A percentile compares a stretch with the other conserved stretches of the same genome.
phyloP scores from a whole-genome alignment of 345 rosid genomes.

The Salix udensis region DNA sequence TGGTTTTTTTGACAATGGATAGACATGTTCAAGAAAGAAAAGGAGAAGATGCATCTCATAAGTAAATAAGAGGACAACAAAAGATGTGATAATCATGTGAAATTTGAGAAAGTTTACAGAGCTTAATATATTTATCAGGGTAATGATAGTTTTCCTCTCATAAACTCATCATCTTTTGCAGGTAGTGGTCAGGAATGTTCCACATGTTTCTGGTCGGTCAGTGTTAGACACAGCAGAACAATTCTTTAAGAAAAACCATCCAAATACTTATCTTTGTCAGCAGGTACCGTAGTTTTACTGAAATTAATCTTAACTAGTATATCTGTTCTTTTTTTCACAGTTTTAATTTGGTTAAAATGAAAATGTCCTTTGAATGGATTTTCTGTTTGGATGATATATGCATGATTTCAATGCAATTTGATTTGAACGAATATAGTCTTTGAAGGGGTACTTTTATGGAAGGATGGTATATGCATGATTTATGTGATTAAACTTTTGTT shows the following conservation, averaged over 20 bases:
- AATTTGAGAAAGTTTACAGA: neutral
- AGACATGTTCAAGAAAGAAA: neutral
- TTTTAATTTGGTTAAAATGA: neutral
- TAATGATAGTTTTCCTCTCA: neutral
- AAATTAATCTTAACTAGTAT: neutral
- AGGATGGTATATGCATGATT: neutral
- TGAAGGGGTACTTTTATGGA: neutral
- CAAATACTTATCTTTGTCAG: constrained; percentile 82
- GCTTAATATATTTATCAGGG: neutral
- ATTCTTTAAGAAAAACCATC: constrained; percentile 80
- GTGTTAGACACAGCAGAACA: constrained; percentile 61
- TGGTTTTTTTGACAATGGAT: neutral
- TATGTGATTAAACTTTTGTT: neutral
- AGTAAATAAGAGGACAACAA: neutral
- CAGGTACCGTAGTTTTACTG: constrained; percentile 43
- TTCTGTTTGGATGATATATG: neutral
- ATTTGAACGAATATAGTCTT: neutral
- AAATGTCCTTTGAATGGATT: neutral
- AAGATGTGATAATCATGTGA: neutral
- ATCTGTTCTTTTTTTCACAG: neutral
- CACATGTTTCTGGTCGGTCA: constrained; percentile 53
- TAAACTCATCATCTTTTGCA: constrained; percentile 26
- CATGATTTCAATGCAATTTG: neutral
- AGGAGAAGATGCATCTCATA: neutral
- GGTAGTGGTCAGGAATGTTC: constrained; percentile 91